Base-by-base conservation (phyloP, 345 rosid genomes). In the Combretum micranthum region DNA sequence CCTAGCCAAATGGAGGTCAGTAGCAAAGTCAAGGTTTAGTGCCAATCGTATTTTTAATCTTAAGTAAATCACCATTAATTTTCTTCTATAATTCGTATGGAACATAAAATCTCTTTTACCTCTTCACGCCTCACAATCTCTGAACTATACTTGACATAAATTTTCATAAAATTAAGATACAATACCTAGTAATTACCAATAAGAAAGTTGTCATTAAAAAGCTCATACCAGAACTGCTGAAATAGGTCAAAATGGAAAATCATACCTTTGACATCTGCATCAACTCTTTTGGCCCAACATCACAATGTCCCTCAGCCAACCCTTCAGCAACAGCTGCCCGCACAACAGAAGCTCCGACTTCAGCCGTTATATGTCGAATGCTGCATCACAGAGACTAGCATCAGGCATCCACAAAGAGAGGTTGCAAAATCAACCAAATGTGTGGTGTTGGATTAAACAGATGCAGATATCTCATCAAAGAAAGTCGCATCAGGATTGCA, bases 261-360 rank as follows among this genome's bases (percentile, higher is more conserved):
- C 68, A 17, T 76, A 93, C 99, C 73, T 89, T 80, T 60, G 99
- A 87, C 99, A 93, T 82, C 56, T 69, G 77, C 67, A 47, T 58
- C 44, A 93, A 86, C 73, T 93, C 99, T 68, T 52, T 75, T 48
- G 90, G 77, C 47, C 83, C 88, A 2, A 87, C 75, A 42, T 87
- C 88, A 17, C 85, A 78, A 49, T 75, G 84, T 45, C 99, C 99
- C 72, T 93, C 96, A 7, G 91, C 99, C 55, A 85, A n/a, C 52
- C 69, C 85, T 64, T 89, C 97, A 15, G 73, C 71, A 50, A 88
- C 84, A 4, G 99, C 96, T 62, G 99, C 84, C 69, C 74, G 78
- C 59, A 93, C 49, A 71, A 93, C 99, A 50, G 99, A 91, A 10
- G 99, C 92, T 47, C 94, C 96, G 8, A 93, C 99, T 75, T 89